A percentile compares a stretch with the other conserved stretches of the same genome.
Conservation (phyloP, 2,329 filamentous ascomycete genomes). For the Alternaria consortialis region DNA sequence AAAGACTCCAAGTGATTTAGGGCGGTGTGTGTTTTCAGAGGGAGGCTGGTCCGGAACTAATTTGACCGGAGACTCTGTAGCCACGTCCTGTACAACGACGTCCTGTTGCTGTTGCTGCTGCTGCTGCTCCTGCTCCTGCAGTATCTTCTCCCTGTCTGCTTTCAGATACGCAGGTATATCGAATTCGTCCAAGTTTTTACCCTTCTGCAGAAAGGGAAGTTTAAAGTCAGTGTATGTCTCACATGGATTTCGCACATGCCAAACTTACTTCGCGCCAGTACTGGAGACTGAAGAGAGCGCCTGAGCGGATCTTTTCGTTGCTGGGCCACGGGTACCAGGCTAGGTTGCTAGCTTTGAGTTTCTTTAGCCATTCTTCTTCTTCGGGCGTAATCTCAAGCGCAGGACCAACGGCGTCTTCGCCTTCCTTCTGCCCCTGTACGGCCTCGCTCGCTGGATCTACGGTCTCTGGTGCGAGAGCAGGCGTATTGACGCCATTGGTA, state of each 20-base stretch:
- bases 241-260: background rate
- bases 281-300: constrained; percentile 63
- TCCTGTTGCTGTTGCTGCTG: background rate
- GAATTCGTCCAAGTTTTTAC: constrained; percentile 32
- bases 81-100: background rate
- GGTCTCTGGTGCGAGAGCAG: constrained; percentile 36
- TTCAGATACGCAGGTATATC: constrained; percentile 35
- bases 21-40: constrained; percentile 2
- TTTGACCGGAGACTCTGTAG: constrained; percentile 1
- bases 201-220: constrained; percentile 6
- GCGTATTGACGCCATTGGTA: constrained; percentile 43
- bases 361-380: constrained; percentile 47
- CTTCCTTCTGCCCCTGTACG: constrained; percentile 27
- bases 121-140: background rate
- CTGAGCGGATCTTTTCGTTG: constrained; percentile 73
- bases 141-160: constrained; percentile 22
- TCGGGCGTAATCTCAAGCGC: constrained; percentile 38
- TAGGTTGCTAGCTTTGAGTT: constrained; percentile 39
- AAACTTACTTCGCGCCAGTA: constrained; percentile 29
- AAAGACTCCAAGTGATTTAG: constrained; percentile 12
- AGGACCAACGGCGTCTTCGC: constrained; percentile 17
- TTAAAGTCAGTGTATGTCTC: background rate
- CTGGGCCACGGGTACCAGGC: constrained; percentile 79
- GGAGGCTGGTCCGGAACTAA: constrained; percentile 3
- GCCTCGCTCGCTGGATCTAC: constrained; percentile 33